Conservation (phyloP, 2,329 filamentous ascomycete species). For the Talaromyces sp. region DNA sequence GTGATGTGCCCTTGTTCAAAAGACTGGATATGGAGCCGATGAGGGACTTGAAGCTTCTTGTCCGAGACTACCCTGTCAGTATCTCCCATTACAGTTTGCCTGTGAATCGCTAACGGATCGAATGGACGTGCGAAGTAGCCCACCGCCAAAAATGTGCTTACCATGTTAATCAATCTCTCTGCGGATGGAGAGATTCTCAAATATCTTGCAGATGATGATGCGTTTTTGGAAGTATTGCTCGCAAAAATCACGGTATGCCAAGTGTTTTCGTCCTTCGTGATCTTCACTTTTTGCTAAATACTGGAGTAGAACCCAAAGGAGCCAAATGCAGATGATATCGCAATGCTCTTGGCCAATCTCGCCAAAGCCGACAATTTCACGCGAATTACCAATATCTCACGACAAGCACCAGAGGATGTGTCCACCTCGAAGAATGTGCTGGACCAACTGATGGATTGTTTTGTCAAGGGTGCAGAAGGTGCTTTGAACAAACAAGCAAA, state of each 20-base stretch:
- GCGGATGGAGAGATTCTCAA: constrained; percentile 73
- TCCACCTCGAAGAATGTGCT: constrained; percentile 69
- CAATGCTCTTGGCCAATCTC: constrained; percentile 92
- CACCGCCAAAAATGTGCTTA: constrained; percentile 89
- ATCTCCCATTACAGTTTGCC: neutral
- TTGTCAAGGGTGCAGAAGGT: constrained; percentile 84
- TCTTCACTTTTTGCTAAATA: constrained; percentile 3
- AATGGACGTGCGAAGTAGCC: constrained; percentile 48
- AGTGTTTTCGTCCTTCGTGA: constrained; percentile 26
- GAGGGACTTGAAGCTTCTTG: constrained; percentile 79
- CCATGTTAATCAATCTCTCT: constrained; percentile 74
- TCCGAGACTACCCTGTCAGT: constrained; percentile 75
- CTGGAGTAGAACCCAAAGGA: constrained; percentile 53
- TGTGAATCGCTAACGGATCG: neutral
- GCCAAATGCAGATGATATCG: constrained; percentile 74
- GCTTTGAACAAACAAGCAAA: constrained; percentile 78
- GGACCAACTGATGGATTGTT: constrained; percentile 91
- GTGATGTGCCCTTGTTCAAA: constrained; percentile 80
- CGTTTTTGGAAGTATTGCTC: constrained; percentile 72
- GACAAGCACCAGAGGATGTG: constrained; percentile 49
- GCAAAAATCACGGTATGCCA: constrained; percentile 68
- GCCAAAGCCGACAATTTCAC: constrained; percentile 73
- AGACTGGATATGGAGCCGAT: constrained; percentile 70
- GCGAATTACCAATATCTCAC: constrained; percentile 61
- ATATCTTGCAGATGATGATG: constrained; percentile 69